Evolutionary conservation across 2,329 filamentous ascomycete genomes (phyloP).

Genomic region (Hirsutella thompsonii): DNA sequence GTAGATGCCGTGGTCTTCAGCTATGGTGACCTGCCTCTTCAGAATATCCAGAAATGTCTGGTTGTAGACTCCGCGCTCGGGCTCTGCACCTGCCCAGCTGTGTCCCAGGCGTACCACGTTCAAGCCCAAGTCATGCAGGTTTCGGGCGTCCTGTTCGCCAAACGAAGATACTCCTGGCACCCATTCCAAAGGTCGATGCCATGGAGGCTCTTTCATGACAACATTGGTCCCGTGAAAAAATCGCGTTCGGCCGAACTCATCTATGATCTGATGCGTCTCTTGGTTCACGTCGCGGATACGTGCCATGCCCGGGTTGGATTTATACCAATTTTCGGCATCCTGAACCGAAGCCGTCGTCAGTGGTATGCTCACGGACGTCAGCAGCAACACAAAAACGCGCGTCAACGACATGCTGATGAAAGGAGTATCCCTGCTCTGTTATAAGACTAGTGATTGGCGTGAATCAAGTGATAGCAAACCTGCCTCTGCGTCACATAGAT

Average conservation of each 20-base stretch:
- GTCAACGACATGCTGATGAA: no score
- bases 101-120: conserved; percentile 9
- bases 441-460: no score
- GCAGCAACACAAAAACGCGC: no score
- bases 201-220: conserved; percentile 9
- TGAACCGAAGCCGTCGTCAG: no score
- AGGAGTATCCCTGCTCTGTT: no score
- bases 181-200: conserved; percentile 8
- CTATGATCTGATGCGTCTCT: conserved; percentile 7
- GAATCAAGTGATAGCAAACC: no score
- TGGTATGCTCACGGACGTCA: no score
- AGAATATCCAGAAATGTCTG: conserved; percentile 8
- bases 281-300: conserved; percentile 7
- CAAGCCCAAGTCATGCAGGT: conserved; percentile 7
- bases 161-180: conserved; percentile 7
- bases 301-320: conserved; percentile 7
- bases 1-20: conserved; percentile 8
- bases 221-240: conserved; percentile 10
- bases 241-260: conserved; percentile 8
- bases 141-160: conserved; percentile 7
- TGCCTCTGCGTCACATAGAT: no score
- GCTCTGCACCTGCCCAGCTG: conserved; percentile 8
- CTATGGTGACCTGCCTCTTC: conserved; percentile 7
- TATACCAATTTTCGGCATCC: conserved; percentile 6
- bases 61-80: conserved; percentile 7